These are phyloP conservation scores for Sporothrix euskadiensis DNA, from an alignment of 2,329 filamentous ascomycete genomes.

Conservation along the genomic window DNA sequence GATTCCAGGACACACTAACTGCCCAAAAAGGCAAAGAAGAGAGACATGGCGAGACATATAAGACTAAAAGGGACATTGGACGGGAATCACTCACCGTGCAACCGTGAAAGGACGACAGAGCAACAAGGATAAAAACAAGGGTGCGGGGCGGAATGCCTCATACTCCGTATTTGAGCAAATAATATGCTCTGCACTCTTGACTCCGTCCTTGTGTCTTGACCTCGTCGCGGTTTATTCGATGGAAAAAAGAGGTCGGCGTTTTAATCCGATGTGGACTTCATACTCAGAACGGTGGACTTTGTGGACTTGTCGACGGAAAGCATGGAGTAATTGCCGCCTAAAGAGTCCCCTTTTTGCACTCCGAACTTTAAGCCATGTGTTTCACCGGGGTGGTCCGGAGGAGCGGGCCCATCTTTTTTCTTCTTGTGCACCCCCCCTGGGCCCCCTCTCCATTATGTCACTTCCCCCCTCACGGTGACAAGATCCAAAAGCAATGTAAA, in stretches of 20 bases:
- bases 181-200: neutral
- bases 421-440: neutral
- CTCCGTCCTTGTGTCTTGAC: neutral
- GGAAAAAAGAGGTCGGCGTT: neutral
- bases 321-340: conserved; percentile 16
- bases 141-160: neutral
- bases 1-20: neutral
- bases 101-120: neutral
- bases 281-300: neutral
- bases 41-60: neutral
- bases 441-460: neutral
- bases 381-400: conserved; percentile 14
- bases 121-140: neutral
- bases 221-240: neutral
- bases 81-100: neutral
- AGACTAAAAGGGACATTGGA: neutral
- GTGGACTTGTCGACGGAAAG: neutral
- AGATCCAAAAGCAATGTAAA: neutral
- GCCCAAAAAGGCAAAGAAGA: neutral
- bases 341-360: neutral
- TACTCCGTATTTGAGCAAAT: neutral
- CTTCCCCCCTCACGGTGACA: neutral
- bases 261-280: neutral
- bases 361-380: conserved; percentile 23
- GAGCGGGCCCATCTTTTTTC: neutral